A percentile compares a stretch with the other conserved stretches of the same genome.
Evolutionary conservation across 2,329 filamentous ascomycete genomes (phyloP).

Genomic region (Fusarium concolor): DNA sequence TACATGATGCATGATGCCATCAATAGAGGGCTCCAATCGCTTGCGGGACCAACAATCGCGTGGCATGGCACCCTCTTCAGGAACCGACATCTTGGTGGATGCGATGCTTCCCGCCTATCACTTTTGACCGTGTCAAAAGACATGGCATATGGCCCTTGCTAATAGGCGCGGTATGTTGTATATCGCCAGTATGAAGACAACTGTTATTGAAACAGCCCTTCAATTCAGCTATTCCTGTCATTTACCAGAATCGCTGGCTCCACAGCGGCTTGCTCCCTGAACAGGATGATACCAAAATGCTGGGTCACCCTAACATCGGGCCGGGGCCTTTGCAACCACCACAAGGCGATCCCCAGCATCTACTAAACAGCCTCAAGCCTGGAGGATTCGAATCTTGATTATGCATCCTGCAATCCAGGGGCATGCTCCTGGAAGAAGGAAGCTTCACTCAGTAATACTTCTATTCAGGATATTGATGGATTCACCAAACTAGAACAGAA

Average conservation of each 20-base stretch:
- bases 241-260: slow-evolving; percentile 13
- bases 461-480: no score
- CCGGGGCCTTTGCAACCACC: slow-evolving; percentile 40
- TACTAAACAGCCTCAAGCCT: slow-evolving; percentile 1
- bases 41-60: slow-evolving; percentile 24
- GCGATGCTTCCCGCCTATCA: slow-evolving; percentile 1
- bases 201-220: background rate
- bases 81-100: slow-evolving; percentile 11
- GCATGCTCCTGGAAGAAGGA: no score
- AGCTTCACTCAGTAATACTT: no score
- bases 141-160: background rate
- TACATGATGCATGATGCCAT: slow-evolving; percentile 41
- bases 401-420: no score
- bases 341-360: slow-evolving; percentile 16
- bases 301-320: slow-evolving; percentile 40
- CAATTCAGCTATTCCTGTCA: background rate
- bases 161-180: background rate
- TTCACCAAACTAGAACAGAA: background rate
- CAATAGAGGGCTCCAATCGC: slow-evolving; percentile 20
- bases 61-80: slow-evolving; percentile 17
- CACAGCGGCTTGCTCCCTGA: slow-evolving; percentile 34
- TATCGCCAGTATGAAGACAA: background rate
- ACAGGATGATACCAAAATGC: slow-evolving; percentile 37
- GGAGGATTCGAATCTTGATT: no score
- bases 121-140: background rate